Conservation (phyloP, 331 rosid species). For the Pyrus hybrid region DNA sequence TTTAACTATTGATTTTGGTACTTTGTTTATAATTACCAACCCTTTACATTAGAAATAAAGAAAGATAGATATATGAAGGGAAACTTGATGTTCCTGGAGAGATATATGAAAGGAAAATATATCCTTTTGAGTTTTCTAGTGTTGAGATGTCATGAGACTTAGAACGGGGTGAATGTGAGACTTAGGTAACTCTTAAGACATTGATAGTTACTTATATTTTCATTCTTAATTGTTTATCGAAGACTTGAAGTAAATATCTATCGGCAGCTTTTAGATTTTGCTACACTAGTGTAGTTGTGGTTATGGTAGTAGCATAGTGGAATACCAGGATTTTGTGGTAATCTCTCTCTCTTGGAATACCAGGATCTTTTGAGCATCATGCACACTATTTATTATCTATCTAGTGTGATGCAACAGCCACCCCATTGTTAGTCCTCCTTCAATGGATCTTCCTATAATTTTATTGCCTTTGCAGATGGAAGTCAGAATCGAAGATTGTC, state of each 20-base stretch:
- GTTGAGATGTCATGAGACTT: constrained; percentile 95
- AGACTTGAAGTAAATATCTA: background rate
- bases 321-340: constrained; percentile 94
- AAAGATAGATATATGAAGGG: no score
- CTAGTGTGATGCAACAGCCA: background rate
- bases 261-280: background rate
- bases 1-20: background rate
- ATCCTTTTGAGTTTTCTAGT: constrained; percentile 83
- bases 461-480: constrained; percentile 58
- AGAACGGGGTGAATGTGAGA: constrained; percentile 89
- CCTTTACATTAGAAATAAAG: background rate
- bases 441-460: background rate
- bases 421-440: background rate
- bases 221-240: background rate
- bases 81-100: constrained; percentile 91
- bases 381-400: no score
- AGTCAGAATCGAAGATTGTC: constrained; percentile 60
- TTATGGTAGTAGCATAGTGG: constrained; percentile 78
- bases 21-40: constrained; percentile 1
- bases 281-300: constrained; percentile 35
- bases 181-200: constrained; percentile 49
- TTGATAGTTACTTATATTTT: background rate
- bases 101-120: constrained; percentile 76
- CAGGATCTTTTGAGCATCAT: no score
- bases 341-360: constrained; percentile 18